These are phyloP conservation scores for Xylaria sp. DNA, from an alignment of 2,329 filamentous ascomycete genomes.

Conservation along the genomic window DNA sequence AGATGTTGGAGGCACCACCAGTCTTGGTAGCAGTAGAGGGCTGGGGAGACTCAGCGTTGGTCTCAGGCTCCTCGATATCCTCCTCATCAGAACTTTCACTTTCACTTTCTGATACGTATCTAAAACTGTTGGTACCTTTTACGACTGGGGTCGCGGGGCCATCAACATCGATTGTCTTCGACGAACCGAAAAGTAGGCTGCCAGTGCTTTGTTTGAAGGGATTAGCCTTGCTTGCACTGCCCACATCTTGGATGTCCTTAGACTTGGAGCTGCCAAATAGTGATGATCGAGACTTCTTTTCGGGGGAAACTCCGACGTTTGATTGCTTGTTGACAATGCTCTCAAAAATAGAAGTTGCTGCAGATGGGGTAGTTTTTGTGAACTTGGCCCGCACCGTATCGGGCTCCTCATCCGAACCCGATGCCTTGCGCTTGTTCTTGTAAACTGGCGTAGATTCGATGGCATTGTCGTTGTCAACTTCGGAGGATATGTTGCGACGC, in stretches of 20 bases:
- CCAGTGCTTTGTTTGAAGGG: slow-evolving; percentile 34
- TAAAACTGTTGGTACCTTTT: slow-evolving; percentile 50
- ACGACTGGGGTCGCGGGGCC: slow-evolving; percentile 16
- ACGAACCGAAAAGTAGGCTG: slow-evolving; percentile 37
- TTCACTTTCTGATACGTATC: slow-evolving; percentile 55
- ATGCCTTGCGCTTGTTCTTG: slow-evolving; percentile 51
- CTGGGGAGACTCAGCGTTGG: slow-evolving; percentile 38
- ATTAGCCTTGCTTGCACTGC: slow-evolving; percentile 30
- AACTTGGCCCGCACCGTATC: slow-evolving; percentile 48
- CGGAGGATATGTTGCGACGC: slow-evolving; percentile 41
- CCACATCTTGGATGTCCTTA: slow-evolving; percentile 23
- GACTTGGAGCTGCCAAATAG: slow-evolving; percentile 22
- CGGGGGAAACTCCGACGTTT: slow-evolving; percentile 29
- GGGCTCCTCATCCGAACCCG: slow-evolving; percentile 39
- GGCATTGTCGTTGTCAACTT: slow-evolving; percentile 33
- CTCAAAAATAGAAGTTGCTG: slow-evolving; percentile 53
- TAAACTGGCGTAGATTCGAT: slow-evolving; percentile 34
- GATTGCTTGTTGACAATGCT: slow-evolving; percentile 50
- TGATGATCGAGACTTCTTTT: slow-evolving; percentile 21
- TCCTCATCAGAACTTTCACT: slow-evolving; percentile 46
- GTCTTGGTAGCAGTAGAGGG: slow-evolving; percentile 32
- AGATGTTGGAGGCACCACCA: slow-evolving; percentile 19
- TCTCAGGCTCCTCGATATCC: slow-evolving; percentile 43
- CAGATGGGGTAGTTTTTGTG: slow-evolving; percentile 47
- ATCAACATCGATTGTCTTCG: slow-evolving; percentile 32